phyloP scores from a whole-genome alignment of 1,284 basidiomycete species.

The Sporisorium exsertum region DNA sequence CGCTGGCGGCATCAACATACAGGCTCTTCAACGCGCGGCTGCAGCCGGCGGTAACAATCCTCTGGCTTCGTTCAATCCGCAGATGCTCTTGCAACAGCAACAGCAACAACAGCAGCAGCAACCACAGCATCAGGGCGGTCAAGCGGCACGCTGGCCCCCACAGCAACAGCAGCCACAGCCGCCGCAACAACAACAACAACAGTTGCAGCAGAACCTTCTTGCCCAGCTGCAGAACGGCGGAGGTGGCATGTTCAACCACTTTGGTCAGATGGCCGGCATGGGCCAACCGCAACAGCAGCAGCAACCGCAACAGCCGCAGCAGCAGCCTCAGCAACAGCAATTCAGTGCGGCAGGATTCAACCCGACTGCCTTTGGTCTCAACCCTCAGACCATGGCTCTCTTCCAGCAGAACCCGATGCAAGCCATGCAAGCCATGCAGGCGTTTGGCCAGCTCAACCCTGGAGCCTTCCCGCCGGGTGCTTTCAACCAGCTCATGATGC shows the following conservation, averaged over 20 bases:
- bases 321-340: conserved; percentile 29
- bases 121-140: conserved; percentile 12
- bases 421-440: conserved; percentile 52
- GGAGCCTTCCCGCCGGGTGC: conserved; percentile 36
- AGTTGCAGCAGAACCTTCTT: conserved; percentile 36
- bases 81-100: conserved; percentile 49
- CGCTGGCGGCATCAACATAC: conserved; percentile 38
- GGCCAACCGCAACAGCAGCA: conserved; percentile 31
- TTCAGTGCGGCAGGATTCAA: conserved; percentile 34
- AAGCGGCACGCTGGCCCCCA: conserved; percentile 34
- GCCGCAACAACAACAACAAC: conserved; percentile 20
- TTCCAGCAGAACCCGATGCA: conserved; percentile 52
- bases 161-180: conserved; percentile 29
- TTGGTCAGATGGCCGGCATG: conserved; percentile 42
- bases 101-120: conserved; percentile 40
- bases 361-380: conserved; percentile 39
- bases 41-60: conserved; percentile 41
- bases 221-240: conserved; percentile 43
- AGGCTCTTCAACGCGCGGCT: conserved; percentile 45
- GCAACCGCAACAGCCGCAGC: conserved; percentile 21
- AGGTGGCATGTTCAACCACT: conserved; percentile 38
- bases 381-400: conserved; percentile 42
- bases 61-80: conserved; percentile 44
- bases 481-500: conserved; percentile 48
- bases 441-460: conserved; percentile 43